A percentile compares a stretch with the other conserved stretches of the same genome.
Evolutionary conservation across 495 filamentous ascomycete species (phyloP).

Genomic region (Xylaria sp.): DNA sequence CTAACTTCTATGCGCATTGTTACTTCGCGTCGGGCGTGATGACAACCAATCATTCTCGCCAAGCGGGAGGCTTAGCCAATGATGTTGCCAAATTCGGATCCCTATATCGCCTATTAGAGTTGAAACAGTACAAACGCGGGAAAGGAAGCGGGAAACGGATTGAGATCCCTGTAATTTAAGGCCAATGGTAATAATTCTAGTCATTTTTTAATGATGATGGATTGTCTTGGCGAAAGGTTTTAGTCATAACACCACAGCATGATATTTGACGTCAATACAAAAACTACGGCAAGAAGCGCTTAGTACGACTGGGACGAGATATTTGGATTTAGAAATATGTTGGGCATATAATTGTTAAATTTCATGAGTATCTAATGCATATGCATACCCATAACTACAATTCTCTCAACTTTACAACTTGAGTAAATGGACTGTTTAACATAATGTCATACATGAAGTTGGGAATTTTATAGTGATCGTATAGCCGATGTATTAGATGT

Average conservation of each 20-base stretch:
- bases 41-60: constrained; percentile 31
- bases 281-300: background rate
- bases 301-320: background rate
- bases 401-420: background rate
- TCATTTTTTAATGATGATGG: background rate
- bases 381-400: background rate
- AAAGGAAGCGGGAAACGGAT: background rate
- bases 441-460: background rate
- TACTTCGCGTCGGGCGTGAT: background rate
- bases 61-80: constrained; percentile 35
- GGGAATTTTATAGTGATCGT: background rate
- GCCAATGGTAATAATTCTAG: background rate
- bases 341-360: background rate
- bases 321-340: background rate
- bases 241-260: background rate
- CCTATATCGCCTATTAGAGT: constrained; percentile 8
- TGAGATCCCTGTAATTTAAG: background rate
- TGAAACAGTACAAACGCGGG: background rate
- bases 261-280: background rate
- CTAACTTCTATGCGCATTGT: background rate
- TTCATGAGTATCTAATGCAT: too few relatives aligned
- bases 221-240: background rate
- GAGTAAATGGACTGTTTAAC: background rate
- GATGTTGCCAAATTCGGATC: constrained; percentile 26
- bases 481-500: background rate